These are phyloP conservation scores for Plasmodium reichenowi DNA, from an alignment of 169 alveolate genomes.

Conservation along the genomic window DNA sequence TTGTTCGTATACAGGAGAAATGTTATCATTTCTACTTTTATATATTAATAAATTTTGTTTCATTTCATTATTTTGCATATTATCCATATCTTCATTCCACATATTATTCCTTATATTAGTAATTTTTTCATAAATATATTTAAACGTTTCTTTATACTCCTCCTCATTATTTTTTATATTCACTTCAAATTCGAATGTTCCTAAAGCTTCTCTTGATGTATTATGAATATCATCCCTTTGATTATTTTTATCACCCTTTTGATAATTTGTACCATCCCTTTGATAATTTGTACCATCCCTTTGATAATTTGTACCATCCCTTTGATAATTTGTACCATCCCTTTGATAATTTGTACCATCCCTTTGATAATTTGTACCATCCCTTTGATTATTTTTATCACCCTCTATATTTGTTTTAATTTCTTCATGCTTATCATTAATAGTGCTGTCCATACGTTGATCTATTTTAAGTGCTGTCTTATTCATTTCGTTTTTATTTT, in stretches of 20 bases:
- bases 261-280: no score
- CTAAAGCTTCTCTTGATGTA: not conserved
- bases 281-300: no score
- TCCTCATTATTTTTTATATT: slow-evolving; percentile 5
- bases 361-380: no score
- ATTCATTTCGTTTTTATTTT: not conserved
- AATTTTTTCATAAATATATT: slow-evolving; percentile 44
- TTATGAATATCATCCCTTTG: no score
- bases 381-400: not conserved
- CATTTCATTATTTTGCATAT: slow-evolving; percentile 46
- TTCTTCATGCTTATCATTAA: not conserved
- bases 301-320: no score
- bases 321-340: no score
- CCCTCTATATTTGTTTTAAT: not conserved
- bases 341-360: no score
- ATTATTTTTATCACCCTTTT: not conserved
- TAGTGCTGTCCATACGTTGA: no score
- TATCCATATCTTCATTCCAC: slow-evolving; percentile 42
- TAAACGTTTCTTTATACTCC: slow-evolving; percentile 14
- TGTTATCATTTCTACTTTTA: not conserved
- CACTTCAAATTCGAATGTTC: slow-evolving; percentile 33
- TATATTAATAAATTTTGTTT: slow-evolving; percentile 4
- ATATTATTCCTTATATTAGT: slow-evolving; percentile 46
- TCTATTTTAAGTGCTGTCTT: no score
- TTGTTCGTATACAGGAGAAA: not conserved